These are phyloP conservation scores for Schizochytrium sp. DNA, from an alignment of 108 stramenopile species.

Conservation along the genomic window DNA sequence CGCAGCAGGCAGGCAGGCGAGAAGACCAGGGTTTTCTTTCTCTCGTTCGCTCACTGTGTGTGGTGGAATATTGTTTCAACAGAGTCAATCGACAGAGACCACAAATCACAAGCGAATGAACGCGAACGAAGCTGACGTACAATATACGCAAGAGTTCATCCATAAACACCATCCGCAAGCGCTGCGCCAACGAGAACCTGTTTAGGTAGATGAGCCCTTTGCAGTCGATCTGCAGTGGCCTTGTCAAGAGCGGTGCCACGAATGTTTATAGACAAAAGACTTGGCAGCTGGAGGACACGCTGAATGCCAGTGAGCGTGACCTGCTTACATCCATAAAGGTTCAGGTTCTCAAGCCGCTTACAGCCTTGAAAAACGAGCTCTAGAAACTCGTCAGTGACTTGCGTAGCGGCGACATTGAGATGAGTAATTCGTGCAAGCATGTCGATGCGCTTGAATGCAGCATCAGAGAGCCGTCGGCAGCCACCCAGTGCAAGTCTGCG, in stretches of 20 bases:
- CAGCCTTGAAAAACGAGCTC: background rate
- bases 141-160: background rate
- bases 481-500: background rate
- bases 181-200: background rate
- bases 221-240: background rate
- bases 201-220: background rate
- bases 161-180: background rate
- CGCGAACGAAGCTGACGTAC: too few relatives aligned
- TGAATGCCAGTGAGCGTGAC: background rate
- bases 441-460: background rate
- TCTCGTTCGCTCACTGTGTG: too few relatives aligned
- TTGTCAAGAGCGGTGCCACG: background rate
- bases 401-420: background rate
- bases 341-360: background rate
- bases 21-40: too few relatives aligned
- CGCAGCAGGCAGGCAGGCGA: too few relatives aligned
- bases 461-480: background rate
- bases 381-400: background rate
- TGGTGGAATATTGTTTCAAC: too few relatives aligned
- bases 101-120: too few relatives aligned
- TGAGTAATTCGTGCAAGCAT: background rate
- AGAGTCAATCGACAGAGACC: too few relatives aligned
- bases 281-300: background rate
- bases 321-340: background rate
- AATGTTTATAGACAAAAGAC: background rate